These are phyloP conservation scores for Lepraria neglecta DNA, from an alignment of 495 filamentous ascomycete species.

Conservation along the genomic window DNA sequence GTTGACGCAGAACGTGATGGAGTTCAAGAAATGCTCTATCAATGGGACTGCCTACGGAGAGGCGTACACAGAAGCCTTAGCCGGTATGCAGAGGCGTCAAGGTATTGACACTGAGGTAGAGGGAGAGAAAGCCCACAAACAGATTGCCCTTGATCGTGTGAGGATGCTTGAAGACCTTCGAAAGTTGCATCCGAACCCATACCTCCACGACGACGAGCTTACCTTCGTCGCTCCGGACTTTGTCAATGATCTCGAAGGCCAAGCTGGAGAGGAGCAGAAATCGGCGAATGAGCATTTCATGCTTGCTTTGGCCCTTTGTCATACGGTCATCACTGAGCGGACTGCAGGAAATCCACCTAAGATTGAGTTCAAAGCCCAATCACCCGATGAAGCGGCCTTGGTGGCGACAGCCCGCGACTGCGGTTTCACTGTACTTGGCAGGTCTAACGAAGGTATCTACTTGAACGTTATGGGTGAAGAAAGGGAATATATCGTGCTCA, in stretches of 20 bases:
- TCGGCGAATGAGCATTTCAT: conserved; percentile 82
- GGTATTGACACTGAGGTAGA: conserved; percentile 82
- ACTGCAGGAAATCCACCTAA: conserved; percentile 80
- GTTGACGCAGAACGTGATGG: conserved; percentile 98
- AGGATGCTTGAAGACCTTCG: conserved; percentile 68
- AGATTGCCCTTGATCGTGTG: conserved; percentile 71
- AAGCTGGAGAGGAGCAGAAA: conserved; percentile 69
- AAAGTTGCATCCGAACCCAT: conserved; percentile 79
- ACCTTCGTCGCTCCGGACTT: conserved; percentile 91
- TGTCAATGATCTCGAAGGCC: conserved; percentile 70
- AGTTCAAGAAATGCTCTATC: conserved; percentile 96
- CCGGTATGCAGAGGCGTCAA: conserved; percentile 86
- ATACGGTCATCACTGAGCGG: conserved; percentile 90
- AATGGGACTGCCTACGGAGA: conserved; percentile 94
- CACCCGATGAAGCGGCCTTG: conserved; percentile 92
- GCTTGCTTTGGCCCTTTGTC: conserved; percentile 89
- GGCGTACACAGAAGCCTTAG: conserved; percentile 93
- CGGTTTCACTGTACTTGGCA: conserved; percentile 90
- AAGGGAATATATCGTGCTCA: conserved; percentile 76
- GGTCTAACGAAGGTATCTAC: conserved; percentile 67
- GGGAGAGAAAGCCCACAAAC: conserved; percentile 59
- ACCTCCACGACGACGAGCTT: conserved; percentile 78
- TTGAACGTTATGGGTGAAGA: conserved; percentile 85
- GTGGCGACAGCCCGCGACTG: conserved; percentile 92
- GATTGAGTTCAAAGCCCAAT: conserved; percentile 95